These are phyloP conservation scores for Mariannaea elegans DNA, from an alignment of 2,329 filamentous ascomycete species.

Conservation along the genomic window DNA sequence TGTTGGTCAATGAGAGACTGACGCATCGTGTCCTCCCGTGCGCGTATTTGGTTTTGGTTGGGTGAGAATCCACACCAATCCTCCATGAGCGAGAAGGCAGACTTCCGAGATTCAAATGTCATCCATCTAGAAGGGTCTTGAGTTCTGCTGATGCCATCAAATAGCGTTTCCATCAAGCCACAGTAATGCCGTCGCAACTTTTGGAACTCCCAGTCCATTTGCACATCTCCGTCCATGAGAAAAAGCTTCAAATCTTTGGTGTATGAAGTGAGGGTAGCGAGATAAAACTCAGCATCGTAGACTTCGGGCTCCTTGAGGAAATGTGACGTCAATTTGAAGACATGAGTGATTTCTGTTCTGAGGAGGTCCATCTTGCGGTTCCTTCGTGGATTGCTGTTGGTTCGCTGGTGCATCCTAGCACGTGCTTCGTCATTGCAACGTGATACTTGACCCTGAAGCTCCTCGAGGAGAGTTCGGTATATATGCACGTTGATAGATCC, in stretches of 20 bases:
- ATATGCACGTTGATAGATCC: constrained; percentile 96
- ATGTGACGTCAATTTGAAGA: constrained; percentile 92
- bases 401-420: constrained; percentile 85
- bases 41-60: constrained; percentile 83
- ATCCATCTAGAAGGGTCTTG: constrained; percentile 92
- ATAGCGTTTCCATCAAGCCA: constrained; percentile 90
- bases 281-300: constrained; percentile 87
- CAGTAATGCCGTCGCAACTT: constrained; percentile 93
- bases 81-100: constrained; percentile 95
- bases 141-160: constrained; percentile 87
- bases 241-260: constrained; percentile 94
- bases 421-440: constrained; percentile 91
- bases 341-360: constrained; percentile 93
- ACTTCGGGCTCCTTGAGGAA: constrained; percentile 83
- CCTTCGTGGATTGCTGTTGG: constrained; percentile 80
- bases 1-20: constrained; percentile 86
- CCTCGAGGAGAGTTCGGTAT: constrained; percentile 89
- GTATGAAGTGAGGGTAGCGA: constrained; percentile 88
- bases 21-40: constrained; percentile 86
- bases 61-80: constrained; percentile 99
- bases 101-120: constrained; percentile 95
- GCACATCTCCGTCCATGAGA: constrained; percentile 92
- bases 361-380: constrained; percentile 87
- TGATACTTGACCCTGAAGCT: constrained; percentile 84
- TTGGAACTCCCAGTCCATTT: constrained; percentile 94